Evolutionary conservation across 2,329 filamentous ascomycete genomes (phyloP).

Genomic region (Dothidotthia symphoricarpi): DNA sequence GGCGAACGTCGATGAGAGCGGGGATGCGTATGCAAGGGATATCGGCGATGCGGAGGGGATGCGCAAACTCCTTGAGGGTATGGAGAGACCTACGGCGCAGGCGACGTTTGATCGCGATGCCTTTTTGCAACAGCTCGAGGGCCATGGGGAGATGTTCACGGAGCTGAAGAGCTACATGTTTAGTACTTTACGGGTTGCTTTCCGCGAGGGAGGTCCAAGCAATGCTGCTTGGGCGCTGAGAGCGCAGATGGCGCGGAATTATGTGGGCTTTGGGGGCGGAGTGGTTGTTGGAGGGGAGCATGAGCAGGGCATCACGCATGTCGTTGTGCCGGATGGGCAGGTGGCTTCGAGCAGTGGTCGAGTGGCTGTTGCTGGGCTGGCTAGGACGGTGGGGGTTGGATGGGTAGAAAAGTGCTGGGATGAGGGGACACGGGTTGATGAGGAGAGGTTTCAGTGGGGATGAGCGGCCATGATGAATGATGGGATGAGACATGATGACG

Average conservation of each 20-base stretch:
- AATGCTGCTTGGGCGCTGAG: slow-evolving; percentile 20
- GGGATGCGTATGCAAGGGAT: slow-evolving; percentile 80
- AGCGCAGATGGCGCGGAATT: slow-evolving; percentile 53
- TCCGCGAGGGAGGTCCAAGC: slow-evolving; percentile 8
- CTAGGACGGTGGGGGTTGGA: slow-evolving; percentile 64
- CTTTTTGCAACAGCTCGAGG: slow-evolving; percentile 30
- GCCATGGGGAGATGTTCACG: slow-evolving; percentile 23
- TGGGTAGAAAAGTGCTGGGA: slow-evolving; percentile 84
- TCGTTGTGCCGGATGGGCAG: slow-evolving; percentile 57
- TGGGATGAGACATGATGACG: too few species aligned
- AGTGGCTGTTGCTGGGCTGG: slow-evolving; percentile 48
- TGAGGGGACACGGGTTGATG: slow-evolving; percentile 75
- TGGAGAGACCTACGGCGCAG: slow-evolving; percentile 31
- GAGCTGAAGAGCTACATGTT: slow-evolving; percentile 36
- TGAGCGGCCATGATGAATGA: too few species aligned
- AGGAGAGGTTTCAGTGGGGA: slow-evolving; percentile 48
- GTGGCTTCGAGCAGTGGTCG: slow-evolving; percentile 49
- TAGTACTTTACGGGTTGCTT: slow-evolving; percentile 21
- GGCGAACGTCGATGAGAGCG: slow-evolving; percentile 69
- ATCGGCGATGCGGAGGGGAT: slow-evolving; percentile 62
- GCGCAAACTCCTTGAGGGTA: slow-evolving; percentile 39
- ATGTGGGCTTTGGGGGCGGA: slow-evolving; percentile 69
- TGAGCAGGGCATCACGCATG: slow-evolving; percentile 65
- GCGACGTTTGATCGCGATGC: slow-evolving; percentile 15
- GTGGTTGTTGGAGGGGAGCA: slow-evolving; percentile 52